Base-by-base conservation (phyloP, 768 basidiomycete genomes). In the Trichaptum fuscoviolaceum region DNA sequence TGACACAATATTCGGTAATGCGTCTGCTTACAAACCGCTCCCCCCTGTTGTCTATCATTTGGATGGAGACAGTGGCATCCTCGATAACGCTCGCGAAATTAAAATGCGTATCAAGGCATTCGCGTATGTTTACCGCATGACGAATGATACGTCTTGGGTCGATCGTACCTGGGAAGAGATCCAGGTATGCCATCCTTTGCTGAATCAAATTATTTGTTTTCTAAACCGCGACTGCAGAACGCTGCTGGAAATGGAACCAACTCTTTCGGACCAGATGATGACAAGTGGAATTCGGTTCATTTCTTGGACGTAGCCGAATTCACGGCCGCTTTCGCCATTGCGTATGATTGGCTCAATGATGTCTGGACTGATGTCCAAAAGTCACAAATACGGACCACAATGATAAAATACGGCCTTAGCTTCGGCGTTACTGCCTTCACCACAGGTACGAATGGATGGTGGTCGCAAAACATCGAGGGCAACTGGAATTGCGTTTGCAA, bases 401-500 rank as follows among this genome's bases (percentile, higher is more conserved):
- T 99, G 79, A 83, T 95, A 76, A 79, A 82, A 69, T 89, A 90
- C 70, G 97, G 95, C 65, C 85, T 99, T 27, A 76, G 73, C 66
- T 85, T 81, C 58, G 96, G 95, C 70, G 69, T 86, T 57, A 69
- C 71, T 24, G 86, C 85, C 1, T 89, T 83, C 69, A 79, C 80
- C 26, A 74, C 76, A 64, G 72, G 79, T 58, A 68, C 73, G 30
- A 70, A 57, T 18, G 71, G 65, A 24, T 97, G 95, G 95, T 83
- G 77, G 76, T 62, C 63, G 63, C 82, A 70, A 63, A 83, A 80
- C 68, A 84, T 85, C 60, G 83, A 83, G 67, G 96, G 96, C 23
- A 99, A 99, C 82, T 99, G 97, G 97, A 99, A 99, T 76, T 98
- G 96, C 75, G 93, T 94, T 66, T 95, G 90, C 81, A 99, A 98